Base-by-base conservation (phyloP, 2,329 filamentous ascomycete species). In the Xylariales sp. region DNA sequence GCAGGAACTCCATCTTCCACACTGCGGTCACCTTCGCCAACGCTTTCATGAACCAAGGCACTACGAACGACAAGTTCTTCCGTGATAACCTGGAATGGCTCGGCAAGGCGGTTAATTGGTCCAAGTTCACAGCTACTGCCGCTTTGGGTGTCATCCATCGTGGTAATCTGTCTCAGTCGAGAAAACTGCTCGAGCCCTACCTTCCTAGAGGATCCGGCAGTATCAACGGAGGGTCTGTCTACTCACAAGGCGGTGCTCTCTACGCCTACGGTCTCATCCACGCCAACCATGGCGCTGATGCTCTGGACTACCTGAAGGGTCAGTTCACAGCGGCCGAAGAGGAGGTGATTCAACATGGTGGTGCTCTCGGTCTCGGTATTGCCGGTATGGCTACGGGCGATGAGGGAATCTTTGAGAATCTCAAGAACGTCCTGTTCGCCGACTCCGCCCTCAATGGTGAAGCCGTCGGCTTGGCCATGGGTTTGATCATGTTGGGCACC, bases 21-120 rank as follows among this genome's bases (percentile, higher is more conserved):
- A 95, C 89, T 1, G 89, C 90, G 4, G 88, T 98, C 42, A 97
- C 93, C 1, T 93, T 98, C 57, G 93, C 91, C 58, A 97, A 97
- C 57, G 93, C 90, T 9, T 97, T 98, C 63, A 98, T 98, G 93
- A 95, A 98, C 61, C 90, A 95, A 40, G 94, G 93, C 45, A 98
- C 93, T 1, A 96, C 91, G 0, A 93, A 95, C 55, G 93, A 98
- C 68, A 94, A 91, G 58, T 98, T 98, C 70, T 97, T 98, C 80
- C 80, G 94, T 6, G 89, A 97, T 58, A 98, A 98, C 60, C 69
- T 98, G 18, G 93, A 98, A 51, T 98, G 93, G 93, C 70, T 98
- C 3, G 90, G 91, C 46, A 98, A 97, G 71, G 93, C 93, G 19
- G 89, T 97, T 35, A 98, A 98, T 70, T 98, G 93, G 93, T 96